Percentiles rank a stretch among this genome's conserved stretches.
Conservation (phyloP, 768 basidiomycete species). For the Panellus pusillus region DNA sequence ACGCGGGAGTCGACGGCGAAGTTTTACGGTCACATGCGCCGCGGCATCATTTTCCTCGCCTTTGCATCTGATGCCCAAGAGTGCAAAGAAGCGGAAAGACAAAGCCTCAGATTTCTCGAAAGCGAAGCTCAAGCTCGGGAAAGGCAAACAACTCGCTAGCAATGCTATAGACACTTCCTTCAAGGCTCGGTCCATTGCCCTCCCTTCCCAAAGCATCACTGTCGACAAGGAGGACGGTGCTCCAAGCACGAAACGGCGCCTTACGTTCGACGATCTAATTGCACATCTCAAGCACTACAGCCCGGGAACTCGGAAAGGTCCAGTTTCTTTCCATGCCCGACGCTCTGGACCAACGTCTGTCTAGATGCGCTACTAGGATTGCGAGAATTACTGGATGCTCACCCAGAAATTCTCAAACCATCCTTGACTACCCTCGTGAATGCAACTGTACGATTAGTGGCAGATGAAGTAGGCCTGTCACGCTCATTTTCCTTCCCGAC, state of each 20-base stretch:
- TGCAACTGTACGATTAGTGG: slow-evolving; percentile 68
- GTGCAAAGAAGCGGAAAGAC: slow-evolving; percentile 81
- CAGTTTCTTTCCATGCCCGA: not conserved
- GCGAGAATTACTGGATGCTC: slow-evolving; percentile 65
- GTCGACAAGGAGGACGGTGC: slow-evolving; percentile 51
- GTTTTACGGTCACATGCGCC: not conserved
- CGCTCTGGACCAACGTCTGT: not conserved
- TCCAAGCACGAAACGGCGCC: slow-evolving; percentile 76
- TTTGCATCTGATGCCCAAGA: slow-evolving; percentile 69
- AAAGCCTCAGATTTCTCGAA: slow-evolving; percentile 93
- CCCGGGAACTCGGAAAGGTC: slow-evolving; percentile 72
- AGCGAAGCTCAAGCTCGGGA: slow-evolving; percentile 95
- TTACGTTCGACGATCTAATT: slow-evolving; percentile 75
- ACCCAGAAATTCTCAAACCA: slow-evolving; percentile 54
- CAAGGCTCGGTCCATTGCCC: slow-evolving; percentile 87
- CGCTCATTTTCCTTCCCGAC: not conserved
- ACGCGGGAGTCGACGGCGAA: too few species aligned
- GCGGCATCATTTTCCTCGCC: not conserved
- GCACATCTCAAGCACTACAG: slow-evolving; percentile 84
- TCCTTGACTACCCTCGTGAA: slow-evolving; percentile 57
- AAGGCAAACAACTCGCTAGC: slow-evolving; percentile 76
- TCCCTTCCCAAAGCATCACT: slow-evolving; percentile 82
- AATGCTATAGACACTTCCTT: slow-evolving; percentile 97
- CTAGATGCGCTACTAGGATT: slow-evolving; percentile 74
- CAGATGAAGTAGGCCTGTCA: slow-evolving; percentile 64